Evolutionary conservation across 163 green algal species (phyloP).

Genomic region (Smithsoniella earleae): DNA sequence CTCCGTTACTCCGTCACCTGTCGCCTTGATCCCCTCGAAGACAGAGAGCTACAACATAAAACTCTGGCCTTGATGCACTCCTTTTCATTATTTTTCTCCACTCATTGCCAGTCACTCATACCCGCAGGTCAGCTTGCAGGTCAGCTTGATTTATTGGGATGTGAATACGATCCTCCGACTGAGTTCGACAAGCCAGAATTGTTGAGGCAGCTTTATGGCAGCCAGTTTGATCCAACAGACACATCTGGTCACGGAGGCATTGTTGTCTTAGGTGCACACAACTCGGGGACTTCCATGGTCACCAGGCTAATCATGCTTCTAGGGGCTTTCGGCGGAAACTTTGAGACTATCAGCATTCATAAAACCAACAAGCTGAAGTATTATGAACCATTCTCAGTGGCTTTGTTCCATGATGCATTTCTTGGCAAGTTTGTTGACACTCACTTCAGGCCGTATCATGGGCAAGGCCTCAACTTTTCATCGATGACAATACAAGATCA

Average conservation of each 20-base stretch:
- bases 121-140: slow-evolving; percentile 4
- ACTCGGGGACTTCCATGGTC: slow-evolving; percentile 27
- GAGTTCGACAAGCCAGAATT: not conserved
- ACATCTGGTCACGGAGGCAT: slow-evolving; percentile 4
- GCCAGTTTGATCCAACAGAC: slow-evolving; percentile 1
- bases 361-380: slow-evolving; percentile 26
- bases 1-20: no score
- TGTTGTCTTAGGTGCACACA: slow-evolving; percentile 20
- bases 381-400: slow-evolving; percentile 21
- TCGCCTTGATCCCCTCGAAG: no score
- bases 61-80: no score
- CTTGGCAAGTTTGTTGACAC: slow-evolving; percentile 30
- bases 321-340: slow-evolving; percentile 25
- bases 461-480: slow-evolving; percentile 16
- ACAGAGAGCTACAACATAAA: no score
- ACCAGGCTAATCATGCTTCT: slow-evolving; percentile 24
- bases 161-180: slow-evolving; percentile 21
- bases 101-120: not conserved
- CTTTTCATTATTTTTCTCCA: not conserved
- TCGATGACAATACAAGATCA: slow-evolving; percentile 22
- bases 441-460: slow-evolving; percentile 14
- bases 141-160: slow-evolving; percentile 9
- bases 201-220: slow-evolving; percentile 5
- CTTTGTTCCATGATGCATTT: slow-evolving; percentile 26
- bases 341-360: slow-evolving; percentile 29